phyloP scores from a whole-genome alignment of 208 protist species.

The Leishmania amazonensis region DNA sequence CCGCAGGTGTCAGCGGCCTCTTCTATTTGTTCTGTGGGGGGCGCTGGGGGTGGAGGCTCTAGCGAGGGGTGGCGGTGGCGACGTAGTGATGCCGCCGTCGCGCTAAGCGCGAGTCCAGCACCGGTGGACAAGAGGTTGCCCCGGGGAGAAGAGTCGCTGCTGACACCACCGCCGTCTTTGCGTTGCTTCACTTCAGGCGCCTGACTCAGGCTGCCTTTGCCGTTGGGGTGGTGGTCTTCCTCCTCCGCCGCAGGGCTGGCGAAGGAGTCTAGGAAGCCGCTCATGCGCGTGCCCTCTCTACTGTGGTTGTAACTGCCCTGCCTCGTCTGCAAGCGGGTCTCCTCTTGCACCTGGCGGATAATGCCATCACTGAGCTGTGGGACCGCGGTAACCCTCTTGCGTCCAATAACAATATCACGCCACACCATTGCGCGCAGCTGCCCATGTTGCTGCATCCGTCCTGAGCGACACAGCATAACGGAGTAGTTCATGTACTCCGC shows the following conservation, averaged over 20 bases:
- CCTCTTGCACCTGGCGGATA: slow-evolving; percentile 28
- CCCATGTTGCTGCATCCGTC: slow-evolving; percentile 38
- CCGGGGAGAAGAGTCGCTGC: not conserved
- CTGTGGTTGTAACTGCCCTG: slow-evolving; percentile 6
- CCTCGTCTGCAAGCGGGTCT: slow-evolving; percentile 19
- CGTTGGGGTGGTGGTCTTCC: not conserved
- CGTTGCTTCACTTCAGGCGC: not conserved
- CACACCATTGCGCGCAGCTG: slow-evolving; percentile 56
- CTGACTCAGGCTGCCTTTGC: not conserved
- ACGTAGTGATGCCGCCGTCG: not conserved
- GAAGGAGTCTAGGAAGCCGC: slow-evolving; percentile 17
- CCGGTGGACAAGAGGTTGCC: not conserved
- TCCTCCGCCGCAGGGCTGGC: slow-evolving; percentile 2
- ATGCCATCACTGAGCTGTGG: slow-evolving; percentile 47
- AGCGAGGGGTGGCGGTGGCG: slow-evolving; percentile 25
- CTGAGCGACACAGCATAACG: slow-evolving; percentile 28
- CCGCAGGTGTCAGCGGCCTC: not conserved
- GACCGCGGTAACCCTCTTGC: slow-evolving; percentile 20
- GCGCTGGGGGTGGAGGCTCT: not conserved
- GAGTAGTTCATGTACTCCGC: slow-evolving; percentile 49
- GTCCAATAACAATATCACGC: slow-evolving; percentile 51
- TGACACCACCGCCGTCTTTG: not conserved
- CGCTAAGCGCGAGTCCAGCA: not conserved
- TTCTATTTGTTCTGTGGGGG: not conserved
- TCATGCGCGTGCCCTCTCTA: slow-evolving; percentile 18